A percentile compares a stretch with the other conserved stretches of the same genome.
Evolutionary conservation across 225 moss, liverwort and hornwort genomes (phyloP).

Genomic region (Pleurozium schreberi): DNA sequence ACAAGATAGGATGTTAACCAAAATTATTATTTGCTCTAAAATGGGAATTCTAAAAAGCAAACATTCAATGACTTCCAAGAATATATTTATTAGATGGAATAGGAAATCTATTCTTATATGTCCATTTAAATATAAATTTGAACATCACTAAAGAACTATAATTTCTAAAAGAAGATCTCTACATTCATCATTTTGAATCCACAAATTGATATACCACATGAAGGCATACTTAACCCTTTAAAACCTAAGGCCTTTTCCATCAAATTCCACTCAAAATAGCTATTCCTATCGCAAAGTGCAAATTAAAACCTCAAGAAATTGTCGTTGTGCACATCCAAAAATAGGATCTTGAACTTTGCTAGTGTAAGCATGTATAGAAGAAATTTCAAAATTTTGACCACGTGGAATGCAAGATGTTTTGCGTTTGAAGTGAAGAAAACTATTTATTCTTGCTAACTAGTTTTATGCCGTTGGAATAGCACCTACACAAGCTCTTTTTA

Average conservation of each 20-base stretch:
- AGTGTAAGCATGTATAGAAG: neutral
- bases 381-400: neutral
- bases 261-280: no score
- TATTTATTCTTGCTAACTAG: neutral
- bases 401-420: neutral
- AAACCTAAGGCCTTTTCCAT: no score
- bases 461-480: no score
- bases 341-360: neutral
- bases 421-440: neutral
- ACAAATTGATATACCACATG: neutral
- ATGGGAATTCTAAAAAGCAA: neutral
- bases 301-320: no score
- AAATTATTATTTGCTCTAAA: neutral
- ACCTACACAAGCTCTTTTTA: neutral
- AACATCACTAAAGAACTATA: neutral
- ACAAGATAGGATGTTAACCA: accelerated
- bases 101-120: accelerated
- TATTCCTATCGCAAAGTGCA: no score
- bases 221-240: no score
- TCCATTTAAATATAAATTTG: neutral
- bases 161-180: neutral
- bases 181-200: neutral
- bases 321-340: neutral
- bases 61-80: neutral
- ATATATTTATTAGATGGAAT: neutral